Evolutionary conservation across 495 filamentous ascomycete species (phyloP), one percentile per base, ranked within the genome.

Genomic region (Daldinia vernicosa): DNA sequence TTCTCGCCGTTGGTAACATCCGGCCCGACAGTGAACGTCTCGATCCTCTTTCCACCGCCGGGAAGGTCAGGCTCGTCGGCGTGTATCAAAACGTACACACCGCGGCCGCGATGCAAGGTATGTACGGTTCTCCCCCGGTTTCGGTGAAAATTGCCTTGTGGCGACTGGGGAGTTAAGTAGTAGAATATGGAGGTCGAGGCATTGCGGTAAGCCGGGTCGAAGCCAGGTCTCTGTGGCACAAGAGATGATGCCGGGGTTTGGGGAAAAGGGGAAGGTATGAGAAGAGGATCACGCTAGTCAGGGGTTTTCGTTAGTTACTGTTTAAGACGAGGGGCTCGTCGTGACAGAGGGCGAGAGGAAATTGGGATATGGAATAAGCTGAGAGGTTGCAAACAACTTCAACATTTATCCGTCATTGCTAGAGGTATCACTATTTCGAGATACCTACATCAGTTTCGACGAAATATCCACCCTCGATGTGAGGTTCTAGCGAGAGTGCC

Each of bases 401-500:
- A 12, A 22, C 43, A 47, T 19, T 22, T 47, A 47, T 45, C 17
- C 40, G 9, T 11, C 28, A 35, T n/a, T 17, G 26, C 27, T 54
- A 1, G n/a, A 26, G 30, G 45, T 19, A 60, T 33, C 32, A 6
- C 12, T 50, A 30, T 27, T 5, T 47, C 86, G 5, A 56, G 39
- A 32, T 3, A 57, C 52, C n/a, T 56, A 64, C 52, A 24, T 64
- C 61, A 6, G 87, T 91, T 75, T 89, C 87, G 54, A 72, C 76
- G 73, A 86, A 91, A 78, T 87, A 92, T 50, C 89, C 90, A 32
- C 89, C 89, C 90, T 63, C 88, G 60, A 86, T 79, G 76, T 91
- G 89, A 11, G 81, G 78, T 28, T 75, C 67, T 5, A 89, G 78
- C 26, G 75, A 17, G 24, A 90, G 80, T 26, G 73, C 68, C 14